These are phyloP conservation scores for Potentilla sterilis DNA, from an alignment of 306 rosid genomes.

Conservation along the genomic window DNA sequence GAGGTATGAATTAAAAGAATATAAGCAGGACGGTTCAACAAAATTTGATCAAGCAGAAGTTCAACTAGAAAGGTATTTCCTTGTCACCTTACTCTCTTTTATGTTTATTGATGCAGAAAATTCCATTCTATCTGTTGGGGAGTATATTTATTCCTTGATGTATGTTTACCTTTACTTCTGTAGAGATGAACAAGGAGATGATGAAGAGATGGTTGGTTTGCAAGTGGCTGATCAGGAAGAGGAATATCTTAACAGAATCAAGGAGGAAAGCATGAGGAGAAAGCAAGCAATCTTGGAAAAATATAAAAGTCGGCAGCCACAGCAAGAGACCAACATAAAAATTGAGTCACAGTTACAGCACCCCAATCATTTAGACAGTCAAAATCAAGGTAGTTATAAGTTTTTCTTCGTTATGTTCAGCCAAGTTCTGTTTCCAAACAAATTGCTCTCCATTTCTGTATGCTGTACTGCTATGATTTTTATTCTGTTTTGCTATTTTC, in stretches of 20 bases:
- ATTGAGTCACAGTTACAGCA: conserved; percentile 18
- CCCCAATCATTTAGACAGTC: conserved; percentile 32
- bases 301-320: conserved; percentile 54
- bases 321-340: conserved; percentile 37
- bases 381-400: conserved; percentile 43
- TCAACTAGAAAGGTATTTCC: conserved; percentile 43
- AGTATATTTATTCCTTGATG: conserved; percentile 22
- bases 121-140: conserved; percentile 39
- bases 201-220: conserved; percentile 48
- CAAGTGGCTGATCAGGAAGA: conserved; percentile 81
- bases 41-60: conserved; percentile 29
- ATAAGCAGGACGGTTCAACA: conserved; percentile 36
- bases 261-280: conserved; percentile 90
- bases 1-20: conserved; percentile 49
- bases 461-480: background rate
- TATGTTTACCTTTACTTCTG: conserved; percentile 20
- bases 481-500: background rate
- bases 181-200: conserved; percentile 66
- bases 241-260: conserved; percentile 84
- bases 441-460: background rate
- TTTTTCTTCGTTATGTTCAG: background rate
- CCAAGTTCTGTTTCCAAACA: background rate
- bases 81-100: background rate
- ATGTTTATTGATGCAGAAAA: conserved; percentile 8
- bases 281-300: conserved; percentile 90